Evolutionary conservation across 768 basidiomycete species (phyloP).

Genomic region (Lyophyllum decastes): DNA sequence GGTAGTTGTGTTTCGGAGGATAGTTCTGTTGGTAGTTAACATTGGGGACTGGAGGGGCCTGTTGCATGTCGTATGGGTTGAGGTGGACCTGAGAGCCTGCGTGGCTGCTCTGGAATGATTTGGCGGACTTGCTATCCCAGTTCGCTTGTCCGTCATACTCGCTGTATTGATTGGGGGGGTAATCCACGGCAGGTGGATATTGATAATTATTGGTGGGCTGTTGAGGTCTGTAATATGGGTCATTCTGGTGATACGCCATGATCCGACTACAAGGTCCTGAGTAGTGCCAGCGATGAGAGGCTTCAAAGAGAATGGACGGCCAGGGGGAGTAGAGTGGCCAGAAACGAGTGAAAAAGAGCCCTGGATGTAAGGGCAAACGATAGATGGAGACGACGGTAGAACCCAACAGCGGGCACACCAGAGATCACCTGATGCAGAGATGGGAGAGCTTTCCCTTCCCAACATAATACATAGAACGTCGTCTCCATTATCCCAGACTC

Average conservation of each 20-base stretch:
- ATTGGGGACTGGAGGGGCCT: conserved; percentile 54
- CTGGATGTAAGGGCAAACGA: conserved; percentile 6
- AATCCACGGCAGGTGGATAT: conserved; percentile 32
- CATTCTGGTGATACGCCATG: conserved; percentile 61
- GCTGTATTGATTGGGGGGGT: conserved; percentile 39
- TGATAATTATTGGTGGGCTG: conserved; percentile 26
- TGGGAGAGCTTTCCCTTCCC: conserved; percentile 11
- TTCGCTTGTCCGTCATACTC: conserved; percentile 46
- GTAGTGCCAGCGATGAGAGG: background rate
- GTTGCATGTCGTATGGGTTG: conserved; percentile 59
- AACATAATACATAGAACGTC: background rate
- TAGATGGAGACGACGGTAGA: background rate
- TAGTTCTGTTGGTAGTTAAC: conserved; percentile 59
- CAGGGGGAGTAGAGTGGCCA: conserved; percentile 9
- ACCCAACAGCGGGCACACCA: background rate
- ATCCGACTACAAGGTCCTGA: background rate
- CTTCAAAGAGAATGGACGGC: conserved; percentile 27
- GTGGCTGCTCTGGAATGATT: conserved; percentile 66
- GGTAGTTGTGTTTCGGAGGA: conserved; percentile 50
- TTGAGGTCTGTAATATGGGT: conserved; percentile 43
- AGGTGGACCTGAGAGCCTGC: conserved; percentile 76
- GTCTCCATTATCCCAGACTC: too few relatives aligned
- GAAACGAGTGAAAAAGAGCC: conserved; percentile 9
- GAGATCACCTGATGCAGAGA: conserved; percentile 8
- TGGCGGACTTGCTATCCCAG: conserved; percentile 53